Base-by-base conservation (phyloP, 305 asterid genomes). In the Fraxinus sp. region DNA sequence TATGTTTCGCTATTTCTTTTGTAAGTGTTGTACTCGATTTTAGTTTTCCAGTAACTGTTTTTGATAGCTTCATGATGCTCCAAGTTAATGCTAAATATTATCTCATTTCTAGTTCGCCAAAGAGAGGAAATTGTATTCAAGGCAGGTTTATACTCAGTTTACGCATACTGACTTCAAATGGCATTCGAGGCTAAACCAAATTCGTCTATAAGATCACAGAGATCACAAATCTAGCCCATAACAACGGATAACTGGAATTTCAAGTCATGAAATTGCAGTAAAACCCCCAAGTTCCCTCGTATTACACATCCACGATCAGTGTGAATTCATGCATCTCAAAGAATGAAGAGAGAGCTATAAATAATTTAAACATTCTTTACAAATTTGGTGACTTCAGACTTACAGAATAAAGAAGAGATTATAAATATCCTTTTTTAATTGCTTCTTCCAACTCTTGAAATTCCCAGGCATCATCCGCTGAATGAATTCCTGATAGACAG, bases 381-480 rank as follows among this genome's bases (percentile, higher is more conserved):
- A 59, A n/a, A 59, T 59, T 28, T 28, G 32, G 32, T 28, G 32
- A 28, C 32, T 28, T 28, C 32, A 28, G 32, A 28, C 22, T 30
- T 39, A 5, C 59, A 43, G 32, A 24, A 76, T 32, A 57, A 33
- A 78, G 37, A 73, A 79, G 64, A 77, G 20, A n/a, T 85, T 93
- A 95, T 7, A 95, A 80, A 80, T 94, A 95, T 83, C 91, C 95
- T 89, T 92, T 94, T 77, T 87, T 86, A 78, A 95, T 89, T 85
- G 92, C 90, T 85, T 91, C 93, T 88, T 94, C 98, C 90, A 95
- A 83, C 87, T 95, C 98, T 81, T 81, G 88, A 87, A 93, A 95
- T 78, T 95, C 98, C 99, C 98, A 95, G 24, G 99, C 98, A 85
- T 92, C 97, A 72, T 93, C 96, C 1, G 99, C 97, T 26, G 88